Evolutionary conservation across 1,139 yeast genomes (phyloP).

Genomic region (Yamadazyma pseudoaaseri): DNA sequence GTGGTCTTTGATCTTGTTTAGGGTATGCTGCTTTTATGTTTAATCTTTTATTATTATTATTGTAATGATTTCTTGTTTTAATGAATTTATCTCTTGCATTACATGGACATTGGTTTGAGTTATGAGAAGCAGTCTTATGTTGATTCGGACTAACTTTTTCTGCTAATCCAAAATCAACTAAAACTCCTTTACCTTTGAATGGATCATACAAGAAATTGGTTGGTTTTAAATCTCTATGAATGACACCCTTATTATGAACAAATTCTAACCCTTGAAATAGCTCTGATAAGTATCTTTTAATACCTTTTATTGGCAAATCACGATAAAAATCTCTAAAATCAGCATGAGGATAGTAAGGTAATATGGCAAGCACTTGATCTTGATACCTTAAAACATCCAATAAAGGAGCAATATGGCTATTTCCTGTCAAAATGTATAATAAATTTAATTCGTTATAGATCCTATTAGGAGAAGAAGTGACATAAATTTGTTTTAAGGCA

Average conservation of each 20-base stretch:
- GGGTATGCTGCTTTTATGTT: constrained; percentile 67
- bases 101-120: constrained; percentile 32
- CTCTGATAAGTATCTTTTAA: constrained; percentile 78
- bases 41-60: constrained; percentile 26
- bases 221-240: constrained; percentile 90
- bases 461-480: constrained; percentile 90
- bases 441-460: constrained; percentile 83
- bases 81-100: constrained; percentile 22
- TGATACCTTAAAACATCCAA: constrained; percentile 82
- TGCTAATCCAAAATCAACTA: constrained; percentile 92
- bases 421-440: constrained; percentile 65
- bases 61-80: constrained; percentile 19
- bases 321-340: constrained; percentile 88
- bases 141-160: constrained; percentile 40
- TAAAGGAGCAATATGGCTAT: constrained; percentile 79
- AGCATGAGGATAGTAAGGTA: constrained; percentile 89
- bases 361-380: constrained; percentile 90
- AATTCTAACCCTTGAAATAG: constrained; percentile 72
- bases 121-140: constrained; percentile 1
- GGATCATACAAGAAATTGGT: constrained; percentile 85
- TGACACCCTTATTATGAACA: constrained; percentile 73
- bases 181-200: constrained; percentile 70
- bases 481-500: constrained; percentile 91
- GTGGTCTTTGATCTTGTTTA: constrained; percentile 79
- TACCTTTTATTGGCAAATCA: constrained; percentile 74